These are phyloP conservation scores for Durotheca rogersii DNA, from an alignment of 495 filamentous ascomycete species.

Conservation along the genomic window DNA sequence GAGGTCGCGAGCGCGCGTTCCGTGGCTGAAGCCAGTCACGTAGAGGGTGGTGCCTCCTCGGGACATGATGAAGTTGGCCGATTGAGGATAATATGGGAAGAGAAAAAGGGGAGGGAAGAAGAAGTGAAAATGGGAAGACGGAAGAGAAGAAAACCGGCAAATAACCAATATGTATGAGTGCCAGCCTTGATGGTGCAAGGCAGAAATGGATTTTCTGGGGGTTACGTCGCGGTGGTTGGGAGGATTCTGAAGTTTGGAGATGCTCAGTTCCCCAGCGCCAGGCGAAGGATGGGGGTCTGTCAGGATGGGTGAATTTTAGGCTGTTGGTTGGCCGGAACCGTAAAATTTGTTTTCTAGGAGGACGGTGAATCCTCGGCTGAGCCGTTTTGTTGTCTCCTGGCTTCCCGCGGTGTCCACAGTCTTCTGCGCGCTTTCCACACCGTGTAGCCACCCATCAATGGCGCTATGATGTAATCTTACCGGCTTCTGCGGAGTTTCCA, in stretches of 20 bases:
- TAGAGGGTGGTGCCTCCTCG: constrained; percentile 93
- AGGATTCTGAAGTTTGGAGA: constrained; percentile 11
- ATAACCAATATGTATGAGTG: constrained; percentile 2
- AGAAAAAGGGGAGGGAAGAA: constrained; percentile 22
- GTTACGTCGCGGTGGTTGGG: constrained; percentile 19
- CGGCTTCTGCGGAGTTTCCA: no score
- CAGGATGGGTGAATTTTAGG: constrained; percentile 6
- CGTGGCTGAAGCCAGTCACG: constrained; percentile 95
- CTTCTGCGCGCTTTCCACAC: not conserved
- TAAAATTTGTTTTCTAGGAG: constrained; percentile 26
- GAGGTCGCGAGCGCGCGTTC: constrained; percentile 98
- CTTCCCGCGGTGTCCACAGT: not conserved
- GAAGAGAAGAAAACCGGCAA: constrained; percentile 15
- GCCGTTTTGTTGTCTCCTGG: not conserved
- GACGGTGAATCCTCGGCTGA: constrained; percentile 16
- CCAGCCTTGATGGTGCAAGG: constrained; percentile 23
- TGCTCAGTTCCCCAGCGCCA: constrained; percentile 11
- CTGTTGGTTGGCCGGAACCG: constrained; percentile 19
- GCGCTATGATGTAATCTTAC: not conserved
- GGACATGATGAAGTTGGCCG: constrained; percentile 64
- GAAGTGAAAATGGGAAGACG: constrained; percentile 24
- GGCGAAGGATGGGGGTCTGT: constrained; percentile 3
- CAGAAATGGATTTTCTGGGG: constrained; percentile 5
- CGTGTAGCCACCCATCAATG: not conserved
- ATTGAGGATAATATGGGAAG: constrained; percentile 15